phyloP scores from a whole-genome alignment of 1,284 basidiomycete genomes.

The Puccinia hordei region DNA sequence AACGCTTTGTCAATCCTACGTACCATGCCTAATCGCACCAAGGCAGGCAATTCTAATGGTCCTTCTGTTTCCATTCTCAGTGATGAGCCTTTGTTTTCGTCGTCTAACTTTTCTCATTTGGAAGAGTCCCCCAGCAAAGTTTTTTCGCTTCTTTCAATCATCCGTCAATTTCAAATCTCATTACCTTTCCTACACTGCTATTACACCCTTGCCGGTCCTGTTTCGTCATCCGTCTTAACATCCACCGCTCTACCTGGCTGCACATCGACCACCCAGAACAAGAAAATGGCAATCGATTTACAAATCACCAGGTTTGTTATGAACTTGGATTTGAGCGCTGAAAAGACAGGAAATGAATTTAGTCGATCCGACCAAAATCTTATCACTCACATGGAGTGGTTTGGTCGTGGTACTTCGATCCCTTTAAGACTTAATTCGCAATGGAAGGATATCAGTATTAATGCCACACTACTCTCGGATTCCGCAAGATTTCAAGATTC shows the following conservation, averaged over 20 bases:
- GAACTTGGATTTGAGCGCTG: constrained; percentile 47
- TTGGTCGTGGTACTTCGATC: constrained; percentile 29
- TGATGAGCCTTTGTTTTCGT: constrained; percentile 5
- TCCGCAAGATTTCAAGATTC: not conserved
- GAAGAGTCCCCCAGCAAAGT: not conserved
- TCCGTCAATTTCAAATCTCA: constrained; percentile 32
- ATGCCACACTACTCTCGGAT: constrained; percentile 23
- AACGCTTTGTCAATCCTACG: constrained; percentile 14
- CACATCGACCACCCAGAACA: not conserved
- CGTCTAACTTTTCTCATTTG: constrained; percentile 10
- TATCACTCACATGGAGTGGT: constrained; percentile 48
- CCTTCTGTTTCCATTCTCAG: not conserved
- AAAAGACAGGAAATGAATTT: constrained; percentile 15
- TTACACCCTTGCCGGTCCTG: constrained; percentile 21
- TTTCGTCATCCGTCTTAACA: not conserved
- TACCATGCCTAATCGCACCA: constrained; percentile 7
- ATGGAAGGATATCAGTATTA: constrained; percentile 47
- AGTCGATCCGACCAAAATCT: constrained; percentile 14
- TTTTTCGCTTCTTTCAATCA: constrained; percentile 9
- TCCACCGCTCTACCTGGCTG: not conserved
- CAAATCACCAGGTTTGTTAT: constrained; percentile 21
- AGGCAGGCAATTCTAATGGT: not conserved
- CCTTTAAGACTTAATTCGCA: constrained; percentile 28
- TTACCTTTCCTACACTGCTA: constrained; percentile 6
- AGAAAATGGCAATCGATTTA: constrained; percentile 23